These are phyloP conservation scores for Rutstroemia sp. DNA, from an alignment of 2,329 filamentous ascomycete genomes.

Conservation along the genomic window DNA sequence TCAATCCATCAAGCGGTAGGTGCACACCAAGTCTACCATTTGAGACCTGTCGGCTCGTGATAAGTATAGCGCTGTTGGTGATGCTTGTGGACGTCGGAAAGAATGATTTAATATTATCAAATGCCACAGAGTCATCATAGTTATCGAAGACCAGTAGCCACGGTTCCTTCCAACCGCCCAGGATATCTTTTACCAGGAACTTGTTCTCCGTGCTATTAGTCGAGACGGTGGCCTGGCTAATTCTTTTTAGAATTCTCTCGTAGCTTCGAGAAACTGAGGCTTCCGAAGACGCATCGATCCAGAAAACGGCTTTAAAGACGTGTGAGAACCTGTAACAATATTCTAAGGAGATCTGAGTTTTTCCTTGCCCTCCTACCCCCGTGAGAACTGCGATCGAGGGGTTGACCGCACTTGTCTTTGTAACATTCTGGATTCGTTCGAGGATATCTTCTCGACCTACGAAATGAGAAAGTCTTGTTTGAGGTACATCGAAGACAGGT, in stretches of 20 bases:
- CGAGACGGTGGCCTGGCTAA: conserved; percentile 1
- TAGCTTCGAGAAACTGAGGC: conserved; percentile 11
- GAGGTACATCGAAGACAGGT: not conserved
- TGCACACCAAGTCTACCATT: conserved; percentile 6
- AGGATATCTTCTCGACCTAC: not conserved
- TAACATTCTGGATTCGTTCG: not conserved
- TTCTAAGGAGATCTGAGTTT: conserved; percentile 8
- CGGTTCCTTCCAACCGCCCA: conserved; percentile 3
- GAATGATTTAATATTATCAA: conserved; percentile 1
- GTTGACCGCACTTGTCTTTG: not conserved
- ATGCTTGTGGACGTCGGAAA: not conserved
- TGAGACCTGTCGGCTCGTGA: conserved; percentile 13
- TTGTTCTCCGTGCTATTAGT: not conserved
- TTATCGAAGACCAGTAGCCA: conserved; percentile 25
- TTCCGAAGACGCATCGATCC: conserved; percentile 18
- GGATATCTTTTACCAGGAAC: conserved; percentile 2
- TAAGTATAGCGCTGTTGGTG: not conserved
- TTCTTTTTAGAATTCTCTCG: conserved; percentile 10
- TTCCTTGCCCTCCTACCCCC: conserved; percentile 6
- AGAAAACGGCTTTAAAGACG: conserved; percentile 14
- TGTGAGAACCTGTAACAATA: not conserved
- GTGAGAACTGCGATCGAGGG: conserved; percentile 2
- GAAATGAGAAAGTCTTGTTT: not conserved
- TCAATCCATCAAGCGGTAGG: not conserved
- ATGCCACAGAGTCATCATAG: conserved; percentile 14